Base-by-base conservation (phyloP, 164 flowering plant genomes). In the Berberis thunbergii region DNA sequence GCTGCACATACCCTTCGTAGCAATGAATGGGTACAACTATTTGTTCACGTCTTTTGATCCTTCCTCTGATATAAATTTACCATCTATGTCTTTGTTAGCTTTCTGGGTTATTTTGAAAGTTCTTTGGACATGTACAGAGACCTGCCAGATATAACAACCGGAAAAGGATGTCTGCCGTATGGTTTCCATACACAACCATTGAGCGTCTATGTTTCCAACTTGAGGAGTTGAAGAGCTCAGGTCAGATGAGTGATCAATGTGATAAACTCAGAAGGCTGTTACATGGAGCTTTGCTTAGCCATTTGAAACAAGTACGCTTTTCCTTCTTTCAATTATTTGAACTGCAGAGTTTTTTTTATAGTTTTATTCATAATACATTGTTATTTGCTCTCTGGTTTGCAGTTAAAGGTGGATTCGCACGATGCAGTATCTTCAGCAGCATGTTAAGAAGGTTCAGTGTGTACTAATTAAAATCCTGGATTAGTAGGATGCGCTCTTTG, bases 101-200 rank as follows among this genome's bases (percentile, higher is more conserved):
- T 52, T 52, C 26, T 44, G 42, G 63, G 54, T 10, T 39, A 39
- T 64, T 67, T 52, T 43, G 60, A 10, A 60, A 41, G 52, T 44
- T 38, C 5, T 60, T 6, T 48, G 12, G 6, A 59, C 54, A 59
- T 68, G 56, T 77, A 60, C 95, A 94, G 97, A 81, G 81, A 76
- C 93, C 96, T 41, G 79, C 73, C 73, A 2, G 82, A 85, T 64
- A 52, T 94, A 60, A 72, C 58, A 82, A 75, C 58, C 76, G 97
- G 62, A 94, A 94, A 77, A 83, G 69, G 73, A 79, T 88, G 70
- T 87, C 77, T 77, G 83, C 91, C 40, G 79, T 82, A 66, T 94
- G 97, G 96, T 94, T 94, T 67, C 97, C 99, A 9, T 89, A 85
- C 78, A 80, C 89, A 48, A 62, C 83, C 4, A 73, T 94, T 49